Evolutionary conservation across 192 early-diverging fungal species (phyloP).

Genomic region (Linnemannia exigua): DNA sequence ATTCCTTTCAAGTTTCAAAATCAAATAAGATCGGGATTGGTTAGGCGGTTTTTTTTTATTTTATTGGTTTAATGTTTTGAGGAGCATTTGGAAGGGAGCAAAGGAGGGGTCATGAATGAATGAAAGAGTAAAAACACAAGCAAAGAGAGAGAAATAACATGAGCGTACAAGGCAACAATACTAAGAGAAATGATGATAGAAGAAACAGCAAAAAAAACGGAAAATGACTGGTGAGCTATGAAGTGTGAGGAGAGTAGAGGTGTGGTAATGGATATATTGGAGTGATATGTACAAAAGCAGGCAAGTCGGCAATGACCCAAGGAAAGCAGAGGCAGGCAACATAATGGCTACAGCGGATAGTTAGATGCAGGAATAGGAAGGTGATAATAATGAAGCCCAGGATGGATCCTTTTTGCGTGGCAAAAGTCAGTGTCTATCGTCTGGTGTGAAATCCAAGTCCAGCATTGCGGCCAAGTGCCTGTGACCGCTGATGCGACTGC

Average conservation of each 20-base stretch:
- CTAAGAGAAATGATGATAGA: background rate
- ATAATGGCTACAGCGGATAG: background rate
- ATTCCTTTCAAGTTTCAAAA: too few relatives aligned
- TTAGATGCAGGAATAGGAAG: background rate
- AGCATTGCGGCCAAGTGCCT: background rate
- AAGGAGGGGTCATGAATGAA: background rate
- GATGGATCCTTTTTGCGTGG: background rate
- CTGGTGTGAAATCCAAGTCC: conserved; percentile 11
- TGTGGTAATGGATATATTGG: background rate
- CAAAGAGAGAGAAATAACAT: background rate
- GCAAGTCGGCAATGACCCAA: background rate
- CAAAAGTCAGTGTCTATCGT: background rate
- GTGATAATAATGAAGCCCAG: background rate
- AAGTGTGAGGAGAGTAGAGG: background rate
- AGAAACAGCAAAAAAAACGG: background rate
- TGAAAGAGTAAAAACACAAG: conserved; percentile 1
- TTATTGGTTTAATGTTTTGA: background rate
- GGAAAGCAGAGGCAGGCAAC: background rate
- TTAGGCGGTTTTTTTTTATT: background rate
- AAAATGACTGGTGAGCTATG: background rate
- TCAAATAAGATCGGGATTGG: background rate
- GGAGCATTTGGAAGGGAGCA: background rate
- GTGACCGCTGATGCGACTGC: background rate
- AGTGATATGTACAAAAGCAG: conserved; percentile 20
- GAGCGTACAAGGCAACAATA: conserved; percentile 1